Base-by-base conservation (phyloP, 495 filamentous ascomycete species). In the Hypoxylon crocopeplum region DNA sequence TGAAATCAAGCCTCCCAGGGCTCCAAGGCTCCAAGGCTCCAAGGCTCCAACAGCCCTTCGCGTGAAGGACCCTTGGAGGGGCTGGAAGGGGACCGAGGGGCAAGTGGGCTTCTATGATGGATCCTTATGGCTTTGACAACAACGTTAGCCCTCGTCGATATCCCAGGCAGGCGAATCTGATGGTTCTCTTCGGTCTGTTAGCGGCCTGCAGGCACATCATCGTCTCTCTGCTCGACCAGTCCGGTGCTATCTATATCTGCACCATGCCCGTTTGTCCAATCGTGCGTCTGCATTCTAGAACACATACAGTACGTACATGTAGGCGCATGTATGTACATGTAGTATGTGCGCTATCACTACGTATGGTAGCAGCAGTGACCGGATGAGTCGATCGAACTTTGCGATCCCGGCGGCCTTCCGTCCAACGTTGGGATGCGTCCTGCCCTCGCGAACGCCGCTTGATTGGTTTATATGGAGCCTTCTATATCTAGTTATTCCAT, bases 191-290 rank as follows among this genome's bases (percentile, higher is more conserved):
- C 51, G 51, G 48, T 62, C 52, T 61, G 33, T 56, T 65, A 65
- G 62, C 25, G 56, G 46, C 56, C 50, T 59, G 60, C 60, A 64
- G 54, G 54, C 60, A 65, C 57, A 61, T 62, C 57, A 62, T 56
- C 56, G 42, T 50, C 50, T 51, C 34, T 41, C 27, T 20, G 29
- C 46, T 60, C 51, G 42, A 40, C 50, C 56, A 65, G 46, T 56
- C 56, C 41, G 33, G 49, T 56, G 32, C 38, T 48, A 24, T 55
- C 49, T 59, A 55, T 54, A 54, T 51, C 33, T 59, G 45, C 62
- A 53, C 50, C 50, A 50, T 33, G 30, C 36, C 33, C 19, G 17
- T 52, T 52, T 33, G 24, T 45, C 56, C 56, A 62, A 60, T 65
- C 38, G 41, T 56, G 34, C 46, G n/a, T 50, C 48, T 58, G 29